Evolutionary conservation across 2,329 filamentous ascomycete genomes (phyloP).

Genomic region (Zasmidium citrigriseum): DNA sequence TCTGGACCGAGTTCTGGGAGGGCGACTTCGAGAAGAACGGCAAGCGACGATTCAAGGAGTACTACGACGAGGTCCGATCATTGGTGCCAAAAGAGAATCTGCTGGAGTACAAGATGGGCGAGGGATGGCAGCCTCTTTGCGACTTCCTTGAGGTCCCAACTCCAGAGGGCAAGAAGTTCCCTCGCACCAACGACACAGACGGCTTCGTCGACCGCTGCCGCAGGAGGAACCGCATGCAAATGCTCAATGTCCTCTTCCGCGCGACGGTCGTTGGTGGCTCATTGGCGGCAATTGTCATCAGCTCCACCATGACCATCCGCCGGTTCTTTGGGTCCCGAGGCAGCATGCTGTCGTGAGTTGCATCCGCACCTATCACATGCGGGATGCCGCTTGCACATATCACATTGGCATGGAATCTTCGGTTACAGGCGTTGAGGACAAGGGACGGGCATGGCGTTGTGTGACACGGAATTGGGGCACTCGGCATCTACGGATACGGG

Average conservation of each 20-base stretch:
- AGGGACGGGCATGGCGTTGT: constrained; percentile 5
- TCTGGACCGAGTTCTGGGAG: constrained; percentile 69
- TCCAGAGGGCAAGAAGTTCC: constrained; percentile 51
- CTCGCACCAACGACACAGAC: constrained; percentile 56
- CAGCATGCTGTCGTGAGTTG: constrained; percentile 16
- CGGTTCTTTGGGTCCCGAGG: constrained; percentile 33
- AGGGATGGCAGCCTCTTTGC: constrained; percentile 57
- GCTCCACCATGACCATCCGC: constrained; percentile 37
- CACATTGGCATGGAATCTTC: constrained; percentile 7
- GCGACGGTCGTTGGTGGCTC: constrained; percentile 52
- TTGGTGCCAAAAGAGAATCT: constrained; percentile 52
- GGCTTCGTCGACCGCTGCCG: constrained; percentile 58
- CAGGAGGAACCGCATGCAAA: constrained; percentile 56
- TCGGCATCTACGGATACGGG: background rate
- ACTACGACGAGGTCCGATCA: constrained; percentile 55
- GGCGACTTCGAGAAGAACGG: constrained; percentile 66
- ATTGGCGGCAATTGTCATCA: constrained; percentile 45
- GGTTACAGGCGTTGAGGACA: constrained; percentile 4
- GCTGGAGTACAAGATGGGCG: constrained; percentile 56
- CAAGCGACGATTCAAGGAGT: constrained; percentile 62
- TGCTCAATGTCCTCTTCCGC: constrained; percentile 56
- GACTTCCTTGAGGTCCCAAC: constrained; percentile 56
- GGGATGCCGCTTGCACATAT: background rate
- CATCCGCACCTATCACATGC: background rate
- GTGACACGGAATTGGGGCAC: background rate